phyloP scores from a whole-genome alignment of 176 grass and related monocot species.

The Triticum turgidum region DNA sequence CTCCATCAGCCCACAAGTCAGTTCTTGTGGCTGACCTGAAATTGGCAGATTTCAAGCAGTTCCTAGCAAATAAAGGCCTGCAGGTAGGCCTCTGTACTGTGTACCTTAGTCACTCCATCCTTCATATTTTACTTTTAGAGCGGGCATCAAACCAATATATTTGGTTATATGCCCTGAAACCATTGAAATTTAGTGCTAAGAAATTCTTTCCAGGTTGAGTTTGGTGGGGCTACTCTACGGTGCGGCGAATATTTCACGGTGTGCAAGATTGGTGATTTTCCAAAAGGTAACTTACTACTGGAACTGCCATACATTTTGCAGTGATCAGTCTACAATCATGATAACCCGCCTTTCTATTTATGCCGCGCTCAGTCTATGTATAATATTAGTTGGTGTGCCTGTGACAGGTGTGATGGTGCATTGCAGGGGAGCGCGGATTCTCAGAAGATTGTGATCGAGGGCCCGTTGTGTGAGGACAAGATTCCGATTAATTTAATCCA shows the following conservation, averaged over 20 bases:
- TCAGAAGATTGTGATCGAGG: conserved; percentile 84
- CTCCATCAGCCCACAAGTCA: background rate
- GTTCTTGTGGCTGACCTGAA: too few species aligned
- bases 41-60: too few species aligned
- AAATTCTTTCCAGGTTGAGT: conserved; percentile 62
- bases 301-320: background rate
- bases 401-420: background rate
- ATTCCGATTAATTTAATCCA: too few species aligned
- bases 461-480: conserved; percentile 65
- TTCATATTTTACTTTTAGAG: too few species aligned
- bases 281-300: conserved; percentile 58
- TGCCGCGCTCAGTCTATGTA: background rate
- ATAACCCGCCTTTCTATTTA: background rate
- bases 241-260: conserved; percentile 75
- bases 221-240: conserved; percentile 60
- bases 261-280: conserved; percentile 69
- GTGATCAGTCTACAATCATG: background rate
- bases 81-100: too few species aligned
- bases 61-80: too few species aligned
- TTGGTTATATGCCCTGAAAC: too few species aligned
- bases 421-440: conserved; percentile 57
- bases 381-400: background rate
- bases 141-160: too few species aligned
- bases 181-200: background rate
- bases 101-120: too few species aligned